Evolutionary conservation across 345 rosid species (phyloP), one percentile per base, ranked within the genome.

Genomic region (Raphanus raphanistrum): DNA sequence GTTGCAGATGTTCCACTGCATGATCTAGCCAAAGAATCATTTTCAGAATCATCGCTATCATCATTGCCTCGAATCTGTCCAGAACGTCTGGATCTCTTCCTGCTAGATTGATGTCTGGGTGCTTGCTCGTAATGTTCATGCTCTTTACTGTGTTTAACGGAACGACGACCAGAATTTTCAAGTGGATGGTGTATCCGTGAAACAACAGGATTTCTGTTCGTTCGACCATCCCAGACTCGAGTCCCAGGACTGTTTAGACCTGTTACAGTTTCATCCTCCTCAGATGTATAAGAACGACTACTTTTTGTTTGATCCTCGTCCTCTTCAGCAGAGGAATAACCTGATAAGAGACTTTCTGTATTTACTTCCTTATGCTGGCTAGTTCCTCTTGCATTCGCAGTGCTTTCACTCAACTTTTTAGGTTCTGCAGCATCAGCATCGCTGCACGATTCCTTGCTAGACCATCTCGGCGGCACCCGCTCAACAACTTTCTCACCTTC

Each of bases 221-320:
- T 91, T 81, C 84, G 90, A 41, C 88, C 93, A 89, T 96, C 97
- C 99, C 99, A 96, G 83, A 96, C 98, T 84, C 87, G 90, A 67
- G 92, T 96, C 80, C 88, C 98, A 50, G 97, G 97, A 80, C 92
- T 86, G 81, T 79, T 96, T 78, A 96, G 87, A 80, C 99, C 99
- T 12, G 86, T 90, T 61, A 87, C 86, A 0, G 88, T 82, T 85
- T 91, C 97, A 65, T 93, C 98, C 73, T 91, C 97, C 76, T 88
- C 94, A 50, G 96, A 93, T 74, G 94, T 91, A 75, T 81, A 80
- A 35, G 89, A 86, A 71, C 85, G 90, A 81, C 80, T 87, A 77
- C 86, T 85, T 13, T 83, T 87, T 57, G 88, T 86, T 73, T 89
- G 76, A 16, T 71, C 80, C 64, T 88, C 88, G 67, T 84, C 89